phyloP scores from a whole-genome alignment of 2,329 filamentous ascomycete species.

The Aspergillus sp. region DNA sequence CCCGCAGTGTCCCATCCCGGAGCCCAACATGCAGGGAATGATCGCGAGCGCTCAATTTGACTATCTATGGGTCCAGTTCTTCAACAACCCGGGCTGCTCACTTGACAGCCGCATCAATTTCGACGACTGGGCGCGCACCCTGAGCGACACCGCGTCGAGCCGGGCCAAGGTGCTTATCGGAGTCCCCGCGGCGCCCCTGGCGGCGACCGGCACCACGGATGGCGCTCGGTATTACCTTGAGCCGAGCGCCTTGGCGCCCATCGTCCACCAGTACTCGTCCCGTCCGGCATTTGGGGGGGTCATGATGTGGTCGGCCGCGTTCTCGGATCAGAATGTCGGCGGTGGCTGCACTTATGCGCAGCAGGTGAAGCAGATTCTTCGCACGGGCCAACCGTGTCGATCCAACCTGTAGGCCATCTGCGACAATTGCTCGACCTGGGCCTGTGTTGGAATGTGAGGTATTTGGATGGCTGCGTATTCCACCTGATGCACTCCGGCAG shows the following conservation, averaged over 20 bases:
- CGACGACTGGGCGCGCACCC: constrained; percentile 17
- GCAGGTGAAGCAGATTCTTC: constrained; percentile 38
- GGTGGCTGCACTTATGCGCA: constrained; percentile 46
- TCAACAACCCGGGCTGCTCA: constrained; percentile 40
- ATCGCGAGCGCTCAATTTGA: constrained; percentile 43
- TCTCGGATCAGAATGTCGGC: constrained; percentile 35
- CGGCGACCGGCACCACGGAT: constrained; percentile 31
- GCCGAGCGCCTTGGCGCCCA: constrained; percentile 11
- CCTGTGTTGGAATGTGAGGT: no score
- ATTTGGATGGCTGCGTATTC: no score
- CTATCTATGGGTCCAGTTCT: constrained; percentile 48
- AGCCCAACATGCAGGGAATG: constrained; percentile 42
- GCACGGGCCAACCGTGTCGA: constrained; percentile 29
- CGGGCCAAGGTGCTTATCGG: constrained; percentile 23
- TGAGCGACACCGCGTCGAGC: constrained; percentile 19
- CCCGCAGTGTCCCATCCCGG: constrained; percentile 49
- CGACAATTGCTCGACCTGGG: no score
- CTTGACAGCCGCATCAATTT: constrained; percentile 25
- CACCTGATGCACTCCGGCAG: no score
- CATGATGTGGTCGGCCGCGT: constrained; percentile 45
- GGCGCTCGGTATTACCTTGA: constrained; percentile 19
- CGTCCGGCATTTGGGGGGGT: constrained; percentile 17
- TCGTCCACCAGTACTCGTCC: constrained; percentile 12
- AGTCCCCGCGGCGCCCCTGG: constrained; percentile 26
- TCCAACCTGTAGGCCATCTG: not conserved